Percentiles rank a stretch among this genome's conserved stretches.
phyloP scores from a whole-genome alignment of 2,329 filamentous ascomycete species.

The Claviceps pusilla region DNA sequence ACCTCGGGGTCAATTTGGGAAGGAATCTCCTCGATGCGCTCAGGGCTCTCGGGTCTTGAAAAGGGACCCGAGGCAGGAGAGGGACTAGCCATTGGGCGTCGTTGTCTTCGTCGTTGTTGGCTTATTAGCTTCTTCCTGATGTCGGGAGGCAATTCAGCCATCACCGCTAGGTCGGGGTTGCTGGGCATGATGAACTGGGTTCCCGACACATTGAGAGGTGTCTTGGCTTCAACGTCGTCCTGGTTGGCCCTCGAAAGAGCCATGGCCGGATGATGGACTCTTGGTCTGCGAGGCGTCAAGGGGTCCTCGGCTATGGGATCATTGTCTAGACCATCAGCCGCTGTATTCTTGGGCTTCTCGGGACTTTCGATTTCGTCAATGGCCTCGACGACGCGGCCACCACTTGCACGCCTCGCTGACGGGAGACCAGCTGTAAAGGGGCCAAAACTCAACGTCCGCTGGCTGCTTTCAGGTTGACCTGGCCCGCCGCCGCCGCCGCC shows the following conservation, averaged over 20 bases:
- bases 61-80: conserved; percentile 5
- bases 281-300: conserved; percentile 37
- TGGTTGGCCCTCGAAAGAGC: conserved; percentile 34
- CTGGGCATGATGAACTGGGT: conserved; percentile 86
- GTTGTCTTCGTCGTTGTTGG: conserved; percentile 34
- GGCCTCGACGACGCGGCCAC: conserved; percentile 25
- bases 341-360: conserved; percentile 17
- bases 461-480: conserved; percentile 48
- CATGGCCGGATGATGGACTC: conserved; percentile 39
- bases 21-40: conserved; percentile 34
- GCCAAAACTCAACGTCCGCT: conserved; percentile 63
- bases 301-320: conserved; percentile 44
- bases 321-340: conserved; percentile 16
- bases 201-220: conserved; percentile 61
- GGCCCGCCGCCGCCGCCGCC: conserved; percentile 5
- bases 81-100: conserved; percentile 2
- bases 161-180: conserved; percentile 65
- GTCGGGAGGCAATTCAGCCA: conserved; percentile 70
- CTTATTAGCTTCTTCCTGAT: conserved; percentile 63
- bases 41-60: conserved; percentile 25
- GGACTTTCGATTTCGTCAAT: conserved; percentile 35
- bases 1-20: conserved; percentile 78
- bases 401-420: conserved; percentile 23
- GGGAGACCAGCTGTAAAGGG: conserved; percentile 25
- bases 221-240: conserved; percentile 40